Conservation (phyloP, 192 early-diverging fungal genomes). For the Gorgonomyces haynaldii region DNA sequence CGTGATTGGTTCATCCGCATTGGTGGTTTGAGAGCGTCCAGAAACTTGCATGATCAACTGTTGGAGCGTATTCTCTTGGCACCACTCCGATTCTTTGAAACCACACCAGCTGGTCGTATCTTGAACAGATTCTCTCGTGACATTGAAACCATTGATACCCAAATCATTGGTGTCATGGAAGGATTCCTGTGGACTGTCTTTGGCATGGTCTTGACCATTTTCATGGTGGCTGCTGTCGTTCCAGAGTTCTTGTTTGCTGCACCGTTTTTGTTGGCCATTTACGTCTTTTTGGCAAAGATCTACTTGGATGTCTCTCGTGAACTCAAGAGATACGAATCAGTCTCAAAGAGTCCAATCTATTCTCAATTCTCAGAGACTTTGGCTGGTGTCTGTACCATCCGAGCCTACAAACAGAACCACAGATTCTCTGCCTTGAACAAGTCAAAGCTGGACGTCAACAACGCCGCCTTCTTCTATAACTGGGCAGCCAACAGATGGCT, state of each 20-base stretch:
- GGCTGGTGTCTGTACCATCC: constrained; percentile 23
- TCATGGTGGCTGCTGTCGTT: constrained; percentile 39
- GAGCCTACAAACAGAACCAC: constrained; percentile 22
- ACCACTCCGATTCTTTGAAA: constrained; percentile 50
- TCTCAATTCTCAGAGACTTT: constrained; percentile 71
- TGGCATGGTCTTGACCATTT: constrained; percentile 5
- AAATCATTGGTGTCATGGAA: constrained; percentile 6
- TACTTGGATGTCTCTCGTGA: constrained; percentile 26
- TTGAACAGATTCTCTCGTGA: constrained; percentile 80
- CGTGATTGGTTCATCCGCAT: background rate
- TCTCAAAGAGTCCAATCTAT: constrained; percentile 37
- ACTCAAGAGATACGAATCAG: constrained; percentile 39
- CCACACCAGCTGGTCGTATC: constrained; percentile 61
- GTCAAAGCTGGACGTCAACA: constrained; percentile 50
- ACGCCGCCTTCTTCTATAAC: constrained; percentile 75
- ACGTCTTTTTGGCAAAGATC: constrained; percentile 52
- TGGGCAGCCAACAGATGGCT: constrained; percentile 67
- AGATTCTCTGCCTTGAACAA: constrained; percentile 40
- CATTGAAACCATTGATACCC: constrained; percentile 46
- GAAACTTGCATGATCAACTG: constrained; percentile 19
- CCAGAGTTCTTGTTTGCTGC: constrained; percentile 3
- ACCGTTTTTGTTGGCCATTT: constrained; percentile 19
- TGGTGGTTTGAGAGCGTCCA: constrained; percentile 15
- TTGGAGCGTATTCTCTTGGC: constrained; percentile 22
- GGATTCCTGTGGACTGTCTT: constrained; percentile 13